Base-by-base conservation (phyloP, 2,329 filamentous ascomycete species). In the Alternaria ethzedia region DNA sequence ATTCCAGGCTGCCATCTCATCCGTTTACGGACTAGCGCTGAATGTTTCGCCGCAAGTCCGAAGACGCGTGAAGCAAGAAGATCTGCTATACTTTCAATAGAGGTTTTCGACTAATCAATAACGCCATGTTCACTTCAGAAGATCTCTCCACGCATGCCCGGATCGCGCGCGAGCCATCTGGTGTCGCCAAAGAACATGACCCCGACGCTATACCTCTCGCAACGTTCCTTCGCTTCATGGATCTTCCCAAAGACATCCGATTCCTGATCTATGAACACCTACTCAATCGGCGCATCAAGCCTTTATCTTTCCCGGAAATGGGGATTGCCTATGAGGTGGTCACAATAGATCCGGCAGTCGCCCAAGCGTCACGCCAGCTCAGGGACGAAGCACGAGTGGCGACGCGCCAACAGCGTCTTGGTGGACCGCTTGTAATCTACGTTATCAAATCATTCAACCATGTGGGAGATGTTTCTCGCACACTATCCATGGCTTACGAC, bases 21-120 rank as follows among this genome's bases (percentile, higher is more conserved):
- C 51, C 28, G 17, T 6, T 54, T 59, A 25, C 5, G 13, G 56
- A 50, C 50, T 63, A 63, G 60, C 26, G 17, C 41, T 17, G 36
- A 21, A 26, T 23, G 13, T 28, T 6, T 21, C 25, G 17, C 26
- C 20, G 49, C 36, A 41, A 41, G 15, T 41, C 36, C n/a, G n/a
- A 41, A 41, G 36, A 41, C n/a, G 36, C n/a, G 8, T 41, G 17
- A 41, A 41, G 36, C 36, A 41, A 41, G 36, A 41, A 41, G 36
- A 17, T 41, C n/a, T 17, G n/a, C n/a, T 41, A 41, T 11, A 17
- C 36, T 5, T 17, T 41, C 15, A 36, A 36, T 10, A 3, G 5
- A 41, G 36, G 36, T 3, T 17, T 28, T 15, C 25, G 20, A 15
- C 6, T 26, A 25, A 49, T 26, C 23, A 13, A 4, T 3, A 49